Evolutionary conservation across 495 filamentous ascomycete genomes (phyloP).

Genomic region (Sphaerosporella brunnea): DNA sequence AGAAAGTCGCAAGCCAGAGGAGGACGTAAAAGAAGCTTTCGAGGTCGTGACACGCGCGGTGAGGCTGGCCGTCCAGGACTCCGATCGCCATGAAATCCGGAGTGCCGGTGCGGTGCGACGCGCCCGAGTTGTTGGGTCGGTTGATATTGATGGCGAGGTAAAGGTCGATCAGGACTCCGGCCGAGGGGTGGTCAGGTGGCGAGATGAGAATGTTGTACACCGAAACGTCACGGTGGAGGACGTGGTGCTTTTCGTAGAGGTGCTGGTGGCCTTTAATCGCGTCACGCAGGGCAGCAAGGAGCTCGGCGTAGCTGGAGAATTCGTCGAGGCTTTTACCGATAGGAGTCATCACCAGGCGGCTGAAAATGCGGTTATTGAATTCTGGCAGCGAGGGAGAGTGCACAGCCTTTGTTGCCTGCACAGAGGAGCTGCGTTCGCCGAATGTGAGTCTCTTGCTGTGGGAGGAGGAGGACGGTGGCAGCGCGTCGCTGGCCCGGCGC

Average conservation of each 20-base stretch:
- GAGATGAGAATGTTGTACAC: neutral
- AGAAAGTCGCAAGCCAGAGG: too few relatives aligned
- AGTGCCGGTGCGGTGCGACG: neutral
- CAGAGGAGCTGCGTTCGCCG: neutral
- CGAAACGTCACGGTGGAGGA: neutral
- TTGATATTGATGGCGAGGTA: neutral
- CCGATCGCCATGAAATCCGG: too few relatives aligned
- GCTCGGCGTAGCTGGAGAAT: neutral
- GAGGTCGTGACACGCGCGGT: too few relatives aligned
- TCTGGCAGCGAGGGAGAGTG: neutral
- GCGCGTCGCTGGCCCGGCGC: neutral
- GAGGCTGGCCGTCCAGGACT: neutral
- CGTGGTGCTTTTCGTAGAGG: neutral
- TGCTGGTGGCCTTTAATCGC: neutral
- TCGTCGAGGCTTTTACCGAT: neutral
- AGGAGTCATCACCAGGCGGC: neutral
- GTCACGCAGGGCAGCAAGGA: neutral
- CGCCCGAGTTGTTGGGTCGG: neutral
- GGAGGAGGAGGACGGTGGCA: neutral
- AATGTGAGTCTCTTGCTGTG: neutral
- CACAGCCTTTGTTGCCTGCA: too few relatives aligned
- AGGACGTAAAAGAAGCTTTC: too few relatives aligned
- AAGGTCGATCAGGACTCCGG: neutral
- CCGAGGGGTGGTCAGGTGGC: neutral
- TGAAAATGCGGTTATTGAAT: too few relatives aligned